phyloP scores from a whole-genome alignment of 2,329 filamentous ascomycete species.

The Alternaria conjuncta region DNA sequence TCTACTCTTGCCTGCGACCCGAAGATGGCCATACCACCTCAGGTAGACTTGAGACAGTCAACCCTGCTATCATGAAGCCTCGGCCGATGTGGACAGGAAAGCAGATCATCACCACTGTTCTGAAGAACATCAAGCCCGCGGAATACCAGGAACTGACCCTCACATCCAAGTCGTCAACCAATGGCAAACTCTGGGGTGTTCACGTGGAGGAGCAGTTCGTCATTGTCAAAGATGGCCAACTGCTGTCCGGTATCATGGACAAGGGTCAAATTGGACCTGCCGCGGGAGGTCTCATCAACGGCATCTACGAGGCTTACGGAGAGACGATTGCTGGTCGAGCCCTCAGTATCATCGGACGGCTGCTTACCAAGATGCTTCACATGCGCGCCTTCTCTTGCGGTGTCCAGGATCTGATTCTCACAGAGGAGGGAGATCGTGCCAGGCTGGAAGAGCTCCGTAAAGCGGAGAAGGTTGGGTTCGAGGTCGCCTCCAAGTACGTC shows the following conservation, averaged over 20 bases:
- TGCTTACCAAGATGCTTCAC: slow-evolving; percentile 87
- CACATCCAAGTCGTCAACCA: slow-evolving; percentile 78
- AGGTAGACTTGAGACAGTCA: slow-evolving; percentile 80
- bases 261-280: slow-evolving; percentile 93
- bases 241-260: slow-evolving; percentile 90
- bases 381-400: slow-evolving; percentile 97
- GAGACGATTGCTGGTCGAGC: slow-evolving; percentile 84
- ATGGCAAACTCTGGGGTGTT: slow-evolving; percentile 77
- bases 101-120: slow-evolving; percentile 88
- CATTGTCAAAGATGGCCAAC: slow-evolving; percentile 83
- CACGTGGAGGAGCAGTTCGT: slow-evolving; percentile 81
- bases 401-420: slow-evolving; percentile 92
- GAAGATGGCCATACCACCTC: slow-evolving; percentile 87
- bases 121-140: slow-evolving; percentile 87
- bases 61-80: slow-evolving; percentile 83
- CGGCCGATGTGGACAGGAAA: slow-evolving; percentile 90
- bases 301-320: slow-evolving; percentile 92
- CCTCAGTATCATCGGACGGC: slow-evolving; percentile 84
- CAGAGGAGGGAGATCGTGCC: slow-evolving; percentile 74
- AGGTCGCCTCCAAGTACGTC: slow-evolving; percentile 87
- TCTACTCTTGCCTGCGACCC: slow-evolving; percentile 87
- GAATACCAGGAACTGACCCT: slow-evolving; percentile 80
- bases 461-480: slow-evolving; percentile 73
- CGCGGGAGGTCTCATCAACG: slow-evolving; percentile 85
- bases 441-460: slow-evolving; percentile 72